Conservation (phyloP, 2,329 filamentous ascomycete species). For the Scedosporium aurantiacum region DNA sequence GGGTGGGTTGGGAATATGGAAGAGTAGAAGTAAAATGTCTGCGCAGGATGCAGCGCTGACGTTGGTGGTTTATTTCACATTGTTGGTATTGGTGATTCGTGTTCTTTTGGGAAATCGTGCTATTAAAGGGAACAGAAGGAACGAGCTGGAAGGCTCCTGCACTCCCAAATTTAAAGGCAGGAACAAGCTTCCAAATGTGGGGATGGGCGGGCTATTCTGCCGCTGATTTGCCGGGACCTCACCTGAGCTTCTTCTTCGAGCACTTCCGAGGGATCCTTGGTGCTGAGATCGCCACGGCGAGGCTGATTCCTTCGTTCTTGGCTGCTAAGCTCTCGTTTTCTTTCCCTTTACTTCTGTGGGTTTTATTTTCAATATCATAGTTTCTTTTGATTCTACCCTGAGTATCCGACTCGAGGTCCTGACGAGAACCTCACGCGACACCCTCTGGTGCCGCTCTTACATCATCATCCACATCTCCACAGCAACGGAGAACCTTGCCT, state of each 20-base stretch:
- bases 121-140: constrained; percentile 10
- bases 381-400: neutral
- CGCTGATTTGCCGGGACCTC: neutral
- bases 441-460: neutral
- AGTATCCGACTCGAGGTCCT: neutral
- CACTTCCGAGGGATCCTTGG: too few relatives aligned
- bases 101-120: constrained; percentile 9
- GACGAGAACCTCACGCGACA: neutral
- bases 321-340: too few relatives aligned
- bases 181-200: constrained; percentile 10
- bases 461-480: neutral
- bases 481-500: neutral
- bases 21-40: constrained; percentile 7
- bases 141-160: constrained; percentile 12
- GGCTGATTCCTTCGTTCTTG: too few relatives aligned
- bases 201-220: constrained; percentile 4
- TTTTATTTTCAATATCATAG: neutral
- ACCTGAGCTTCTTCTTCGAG: neutral
- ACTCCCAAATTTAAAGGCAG: constrained; percentile 5
- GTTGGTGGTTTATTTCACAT: constrained; percentile 5
- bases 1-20: neutral
- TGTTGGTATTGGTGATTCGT: constrained; percentile 12
- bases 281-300: too few relatives aligned
- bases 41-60: constrained; percentile 11
- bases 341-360: too few relatives aligned